Conservation (phyloP, 2,329 filamentous ascomycete genomes). For the Botryotinia globosa region DNA sequence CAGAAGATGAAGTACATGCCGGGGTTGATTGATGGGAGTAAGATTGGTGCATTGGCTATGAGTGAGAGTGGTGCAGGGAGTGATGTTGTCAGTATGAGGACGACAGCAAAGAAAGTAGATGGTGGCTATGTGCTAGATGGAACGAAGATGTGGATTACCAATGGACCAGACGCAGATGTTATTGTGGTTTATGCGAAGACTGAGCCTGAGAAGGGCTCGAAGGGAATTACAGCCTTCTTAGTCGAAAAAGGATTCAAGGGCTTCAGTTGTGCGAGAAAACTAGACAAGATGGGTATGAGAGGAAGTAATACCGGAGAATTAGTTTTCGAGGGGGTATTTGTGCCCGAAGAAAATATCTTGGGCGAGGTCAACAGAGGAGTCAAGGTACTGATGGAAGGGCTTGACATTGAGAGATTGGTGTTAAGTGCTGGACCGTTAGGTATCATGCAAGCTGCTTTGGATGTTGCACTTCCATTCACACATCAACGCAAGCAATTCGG, state of each 20-base stretch:
- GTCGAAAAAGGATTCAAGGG: conserved; percentile 68
- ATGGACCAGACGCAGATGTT: conserved; percentile 88
- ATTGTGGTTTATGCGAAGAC: conserved; percentile 98
- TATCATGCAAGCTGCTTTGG: conserved; percentile 88
- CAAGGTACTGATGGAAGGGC: conserved; percentile 89
- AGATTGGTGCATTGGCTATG: conserved; percentile 90
- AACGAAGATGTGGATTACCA: conserved; percentile 96
- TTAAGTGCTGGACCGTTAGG: conserved; percentile 87
- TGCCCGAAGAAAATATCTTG: conserved; percentile 77
- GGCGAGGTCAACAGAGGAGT: conserved; percentile 80
- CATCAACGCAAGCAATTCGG: conserved; percentile 90
- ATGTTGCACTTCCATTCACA: conserved; percentile 82
- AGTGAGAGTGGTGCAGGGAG: conserved; percentile 86
- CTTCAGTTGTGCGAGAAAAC: conserved; percentile 83
- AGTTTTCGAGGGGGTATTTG: conserved; percentile 86
- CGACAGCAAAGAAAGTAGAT: conserved; percentile 72
- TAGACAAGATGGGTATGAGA: conserved; percentile 98
- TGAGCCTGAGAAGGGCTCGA: conserved; percentile 71
- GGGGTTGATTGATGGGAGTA: conserved; percentile 73
- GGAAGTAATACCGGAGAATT: conserved; percentile 95
- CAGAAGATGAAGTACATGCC: conserved; percentile 84
- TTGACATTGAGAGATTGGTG: conserved; percentile 91
- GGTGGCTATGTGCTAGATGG: conserved; percentile 82
- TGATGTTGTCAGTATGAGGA: conserved; percentile 96
- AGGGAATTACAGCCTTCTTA: conserved; percentile 93